Base-by-base conservation (phyloP, 805 yeast species). In the Saturnispora hagleri region DNA sequence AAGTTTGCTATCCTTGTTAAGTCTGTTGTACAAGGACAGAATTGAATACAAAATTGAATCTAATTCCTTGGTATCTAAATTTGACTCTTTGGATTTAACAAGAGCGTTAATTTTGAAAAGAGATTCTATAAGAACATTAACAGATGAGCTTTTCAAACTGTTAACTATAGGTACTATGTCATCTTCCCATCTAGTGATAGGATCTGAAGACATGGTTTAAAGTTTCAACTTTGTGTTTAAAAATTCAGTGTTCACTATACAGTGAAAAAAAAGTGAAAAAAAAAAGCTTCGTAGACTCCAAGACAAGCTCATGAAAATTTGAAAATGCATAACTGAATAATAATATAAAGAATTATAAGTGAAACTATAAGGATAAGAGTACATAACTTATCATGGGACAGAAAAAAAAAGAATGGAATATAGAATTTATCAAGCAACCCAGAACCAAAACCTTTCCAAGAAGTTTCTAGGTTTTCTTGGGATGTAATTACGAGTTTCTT, bases 1-100 rank as follows among this genome's bases (percentile, higher is more conserved):
- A 15, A 84, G 78, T 46, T 62, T 65, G 10, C 67, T 56, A 60
- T 82, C 86, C 55, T 71, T 76, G 55, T 80, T 80, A 47, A 53
- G 62, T 58, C 71, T 71, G 46, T 67, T 65, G 63, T 70, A 81
- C 3, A 83, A 75, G 46, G 70, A 70, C 55, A 82, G 66, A 46
- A 81, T 62, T 15, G 63, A 60, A 6, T 62, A 36, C 4, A 73
- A 66, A 6, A 71, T 60, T 46, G 61, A 59, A 20, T 62, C 58
- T 40, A 70, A 58, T 9, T 60, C 66, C 15, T 54, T 54, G n/a
- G 49, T 47, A 2, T 54, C 54, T 17, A 61, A 36, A 20, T 51
- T 43, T n/a, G 40, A 47, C 10, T 47, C 48, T 31, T 51, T 50
- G 45, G 62, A 50, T 47, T 64, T 58, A 46, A 70, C 58, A 9